These are phyloP conservation scores for Astrocystis sublimbata DNA, from an alignment of 495 filamentous ascomycete species.

Conservation along the genomic window DNA sequence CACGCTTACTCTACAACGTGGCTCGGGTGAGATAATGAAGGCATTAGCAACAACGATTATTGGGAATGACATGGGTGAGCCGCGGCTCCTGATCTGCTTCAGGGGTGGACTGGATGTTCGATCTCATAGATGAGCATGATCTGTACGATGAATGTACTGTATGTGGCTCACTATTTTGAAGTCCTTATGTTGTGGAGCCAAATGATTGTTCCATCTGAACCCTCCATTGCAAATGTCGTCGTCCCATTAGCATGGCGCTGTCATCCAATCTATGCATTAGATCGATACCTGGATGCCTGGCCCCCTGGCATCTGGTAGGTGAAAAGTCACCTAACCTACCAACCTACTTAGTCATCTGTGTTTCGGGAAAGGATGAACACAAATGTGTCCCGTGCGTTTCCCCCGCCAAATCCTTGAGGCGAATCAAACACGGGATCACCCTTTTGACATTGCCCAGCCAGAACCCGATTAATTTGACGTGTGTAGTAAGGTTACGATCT, in stretches of 20 bases:
- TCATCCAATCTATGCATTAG: too few relatives aligned
- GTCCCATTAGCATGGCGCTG: not conserved
- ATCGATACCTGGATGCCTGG: too few relatives aligned
- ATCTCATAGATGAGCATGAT: too few relatives aligned
- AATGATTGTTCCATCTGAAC: not conserved
- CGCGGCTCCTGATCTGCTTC: conserved; percentile 35
- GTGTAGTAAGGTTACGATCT: conserved; percentile 11
- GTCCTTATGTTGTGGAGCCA: not conserved
- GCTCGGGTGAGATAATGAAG: not conserved
- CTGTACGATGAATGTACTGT: too few relatives aligned
- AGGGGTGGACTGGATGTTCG: conserved; percentile 15
- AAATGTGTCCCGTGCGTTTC: not conserved
- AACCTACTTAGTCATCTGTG: not conserved
- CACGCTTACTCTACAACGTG: not conserved
- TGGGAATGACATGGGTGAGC: conserved; percentile 8
- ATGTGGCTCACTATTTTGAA: too few relatives aligned
- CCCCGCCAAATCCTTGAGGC: not conserved
- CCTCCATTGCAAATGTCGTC: not conserved
- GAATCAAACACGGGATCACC: conserved; percentile 3
- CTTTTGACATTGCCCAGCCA: conserved; percentile 10
- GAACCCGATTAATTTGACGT: too few relatives aligned
- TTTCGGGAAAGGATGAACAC: not conserved
- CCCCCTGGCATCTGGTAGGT: too few relatives aligned
- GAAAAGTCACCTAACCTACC: too few relatives aligned
- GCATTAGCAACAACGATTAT: not conserved